phyloP scores from a whole-genome alignment of 208 protist species.

The Phytomonas francai region DNA sequence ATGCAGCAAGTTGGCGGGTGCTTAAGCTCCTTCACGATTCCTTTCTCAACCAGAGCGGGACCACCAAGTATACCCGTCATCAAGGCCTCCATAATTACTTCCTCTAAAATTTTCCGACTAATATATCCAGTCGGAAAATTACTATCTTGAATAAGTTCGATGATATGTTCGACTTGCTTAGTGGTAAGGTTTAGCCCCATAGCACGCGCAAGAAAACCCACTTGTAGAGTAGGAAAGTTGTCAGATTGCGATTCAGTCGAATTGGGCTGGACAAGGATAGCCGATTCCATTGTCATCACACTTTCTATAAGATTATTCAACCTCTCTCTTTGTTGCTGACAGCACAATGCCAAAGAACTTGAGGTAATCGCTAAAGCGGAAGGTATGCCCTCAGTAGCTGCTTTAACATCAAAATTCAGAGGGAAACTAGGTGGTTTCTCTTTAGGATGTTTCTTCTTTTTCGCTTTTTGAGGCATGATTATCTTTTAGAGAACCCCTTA shows the following conservation, averaged over 20 bases:
- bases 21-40: conserved; percentile 2
- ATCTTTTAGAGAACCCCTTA: neutral
- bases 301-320: neutral
- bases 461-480: neutral
- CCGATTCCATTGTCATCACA: neutral
- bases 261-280: neutral
- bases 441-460: neutral
- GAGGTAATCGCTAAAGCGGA: neutral
- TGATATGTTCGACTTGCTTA: conserved; percentile 40
- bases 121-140: conserved; percentile 52
- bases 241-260: conserved; percentile 7
- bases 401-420: neutral
- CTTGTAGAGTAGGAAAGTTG: conserved; percentile 56
- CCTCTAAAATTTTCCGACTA: conserved; percentile 26
- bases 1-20: conserved; percentile 18
- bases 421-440: neutral
- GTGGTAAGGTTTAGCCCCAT: conserved; percentile 80
- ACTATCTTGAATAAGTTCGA: conserved; percentile 70
- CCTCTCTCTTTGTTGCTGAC: neutral
- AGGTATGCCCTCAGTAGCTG: conserved; percentile 5
- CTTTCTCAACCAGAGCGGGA: conserved; percentile 2
- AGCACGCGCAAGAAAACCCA: conserved; percentile 75
- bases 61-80: conserved; percentile 61
- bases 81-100: conserved; percentile 63
- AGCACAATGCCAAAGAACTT: neutral